phyloP scores from a whole-genome alignment of 768 basidiomycete genomes.

The Hemileccinum rubropunctum region DNA sequence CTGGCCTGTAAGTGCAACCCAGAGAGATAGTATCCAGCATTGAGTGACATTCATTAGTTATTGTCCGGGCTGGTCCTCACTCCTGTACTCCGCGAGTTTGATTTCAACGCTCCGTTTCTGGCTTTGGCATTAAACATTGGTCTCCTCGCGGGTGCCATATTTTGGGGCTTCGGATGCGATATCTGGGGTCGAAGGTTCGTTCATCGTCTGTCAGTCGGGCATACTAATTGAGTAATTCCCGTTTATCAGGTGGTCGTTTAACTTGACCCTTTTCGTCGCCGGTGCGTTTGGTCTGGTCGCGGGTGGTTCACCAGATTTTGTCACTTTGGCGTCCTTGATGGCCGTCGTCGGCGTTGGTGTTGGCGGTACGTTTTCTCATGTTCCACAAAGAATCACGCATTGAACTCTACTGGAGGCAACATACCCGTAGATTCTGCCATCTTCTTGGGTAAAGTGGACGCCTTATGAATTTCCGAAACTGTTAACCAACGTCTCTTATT shows the following conservation, averaged over 20 bases:
- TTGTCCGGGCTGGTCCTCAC: slow-evolving; percentile 44
- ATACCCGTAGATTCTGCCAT: slow-evolving; percentile 54
- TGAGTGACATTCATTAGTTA: slow-evolving; percentile 26
- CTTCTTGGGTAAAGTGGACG: slow-evolving; percentile 39
- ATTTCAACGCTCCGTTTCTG: slow-evolving; percentile 45
- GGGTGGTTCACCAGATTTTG: slow-evolving; percentile 45
- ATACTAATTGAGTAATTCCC: not conserved
- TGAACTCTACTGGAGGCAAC: slow-evolving; percentile 36
- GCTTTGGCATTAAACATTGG: slow-evolving; percentile 53
- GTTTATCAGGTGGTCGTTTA: slow-evolving; percentile 45
- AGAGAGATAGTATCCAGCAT: not conserved
- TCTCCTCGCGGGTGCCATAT: slow-evolving; percentile 46
- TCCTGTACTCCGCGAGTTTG: slow-evolving; percentile 48
- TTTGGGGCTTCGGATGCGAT: slow-evolving; percentile 50
- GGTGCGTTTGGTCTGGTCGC: slow-evolving; percentile 52
- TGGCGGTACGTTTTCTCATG: slow-evolving; percentile 35
- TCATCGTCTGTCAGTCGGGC: not conserved
- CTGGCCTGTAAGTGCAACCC: slow-evolving; percentile 34
- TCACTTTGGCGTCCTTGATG: slow-evolving; percentile 46
- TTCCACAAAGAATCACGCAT: not conserved
- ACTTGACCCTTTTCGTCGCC: slow-evolving; percentile 52
- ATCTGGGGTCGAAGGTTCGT: slow-evolving; percentile 48
- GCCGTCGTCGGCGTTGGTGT: slow-evolving; percentile 47
- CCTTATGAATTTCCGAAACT: not conserved
- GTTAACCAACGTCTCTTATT: slow-evolving; percentile 3